A percentile compares a stretch with the other conserved stretches of the same genome.
phyloP scores from a whole-genome alignment of 2,329 filamentous ascomycete genomes.

The Cladosporium oxysporum region DNA sequence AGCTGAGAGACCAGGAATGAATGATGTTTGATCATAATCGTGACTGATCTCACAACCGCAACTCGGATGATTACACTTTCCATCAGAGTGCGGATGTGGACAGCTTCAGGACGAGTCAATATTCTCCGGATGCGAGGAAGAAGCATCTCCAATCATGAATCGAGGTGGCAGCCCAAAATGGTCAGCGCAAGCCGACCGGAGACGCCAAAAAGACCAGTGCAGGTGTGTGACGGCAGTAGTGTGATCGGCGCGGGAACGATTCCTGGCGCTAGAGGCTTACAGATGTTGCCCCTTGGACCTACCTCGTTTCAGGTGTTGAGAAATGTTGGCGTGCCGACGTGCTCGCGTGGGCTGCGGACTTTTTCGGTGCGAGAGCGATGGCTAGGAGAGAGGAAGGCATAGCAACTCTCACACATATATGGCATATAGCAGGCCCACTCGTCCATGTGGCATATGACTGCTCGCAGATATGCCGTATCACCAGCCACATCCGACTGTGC shows the following conservation, averaged over 20 bases:
- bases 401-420: neutral
- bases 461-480: conserved; percentile 4
- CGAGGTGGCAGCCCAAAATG: neutral
- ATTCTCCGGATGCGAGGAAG: neutral
- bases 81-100: neutral
- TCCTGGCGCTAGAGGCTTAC: conserved; percentile 14
- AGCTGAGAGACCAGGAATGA: neutral
- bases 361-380: neutral
- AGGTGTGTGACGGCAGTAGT: conserved; percentile 1
- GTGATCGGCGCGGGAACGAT: conserved; percentile 17
- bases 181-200: neutral
- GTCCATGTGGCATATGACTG: neutral
- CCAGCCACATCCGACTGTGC: conserved; percentile 6
- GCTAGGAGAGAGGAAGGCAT: neutral
- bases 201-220: neutral
- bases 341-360: neutral
- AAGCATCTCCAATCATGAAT: neutral
- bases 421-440: neutral
- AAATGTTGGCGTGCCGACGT: neutral
- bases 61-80: neutral
- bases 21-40: neutral
- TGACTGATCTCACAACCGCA: neutral
- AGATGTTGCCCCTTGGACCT: conserved; percentile 8
- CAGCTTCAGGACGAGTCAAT: neutral
- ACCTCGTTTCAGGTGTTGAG: conserved; percentile 11